A percentile compares a stretch with the other conserved stretches of the same genome.
These are phyloP conservation scores for Quercus parvula DNA, from an alignment of 306 rosid genomes.

Conservation along the genomic window DNA sequence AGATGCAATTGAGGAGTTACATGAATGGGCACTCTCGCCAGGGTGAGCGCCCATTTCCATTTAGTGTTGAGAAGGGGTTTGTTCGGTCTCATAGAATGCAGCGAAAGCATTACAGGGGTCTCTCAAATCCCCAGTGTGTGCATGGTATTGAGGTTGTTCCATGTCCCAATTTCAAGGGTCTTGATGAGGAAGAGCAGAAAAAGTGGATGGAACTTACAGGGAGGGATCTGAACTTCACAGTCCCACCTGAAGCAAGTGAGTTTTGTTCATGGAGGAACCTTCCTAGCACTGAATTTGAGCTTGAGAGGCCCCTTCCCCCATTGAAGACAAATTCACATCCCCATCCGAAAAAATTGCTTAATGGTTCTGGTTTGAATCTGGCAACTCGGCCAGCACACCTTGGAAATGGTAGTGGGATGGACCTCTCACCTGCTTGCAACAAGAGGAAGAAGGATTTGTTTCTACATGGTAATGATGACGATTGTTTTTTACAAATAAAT, in stretches of 20 bases:
- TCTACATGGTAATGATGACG: constrained; percentile 33
- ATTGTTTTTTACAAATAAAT: constrained; percentile 25
- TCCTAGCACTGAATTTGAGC: constrained; percentile 38
- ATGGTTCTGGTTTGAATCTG: constrained; percentile 35
- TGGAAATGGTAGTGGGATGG: constrained; percentile 31
- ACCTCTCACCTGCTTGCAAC: constrained; percentile 27
- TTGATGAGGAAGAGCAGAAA: constrained; percentile 39
- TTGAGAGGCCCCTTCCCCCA: constrained; percentile 28
- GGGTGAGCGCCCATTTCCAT: constrained; percentile 39
- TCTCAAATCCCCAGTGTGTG: constrained; percentile 39
- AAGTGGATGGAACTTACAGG: constrained; percentile 44
- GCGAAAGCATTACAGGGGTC: constrained; percentile 44
- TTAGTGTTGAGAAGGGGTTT: constrained; percentile 34
- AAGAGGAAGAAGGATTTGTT: constrained; percentile 41
- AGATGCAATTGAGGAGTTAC: constrained; percentile 45
- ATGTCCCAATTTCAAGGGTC: constrained; percentile 30
- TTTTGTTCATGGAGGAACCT: constrained; percentile 38
- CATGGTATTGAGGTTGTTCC: constrained; percentile 36
- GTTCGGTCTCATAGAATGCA: constrained; percentile 41
- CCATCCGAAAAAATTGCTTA: constrained; percentile 27
- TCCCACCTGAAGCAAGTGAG: constrained; percentile 35
- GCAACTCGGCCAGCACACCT: constrained; percentile 17
- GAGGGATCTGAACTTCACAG: constrained; percentile 31
- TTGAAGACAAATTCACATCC: constrained; percentile 20
- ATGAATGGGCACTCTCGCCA: constrained; percentile 46